A percentile compares a stretch with the other conserved stretches of the same genome.
Evolutionary conservation across 257 asterid species (phyloP).

Genomic region (Cynanchum wilfordii): DNA sequence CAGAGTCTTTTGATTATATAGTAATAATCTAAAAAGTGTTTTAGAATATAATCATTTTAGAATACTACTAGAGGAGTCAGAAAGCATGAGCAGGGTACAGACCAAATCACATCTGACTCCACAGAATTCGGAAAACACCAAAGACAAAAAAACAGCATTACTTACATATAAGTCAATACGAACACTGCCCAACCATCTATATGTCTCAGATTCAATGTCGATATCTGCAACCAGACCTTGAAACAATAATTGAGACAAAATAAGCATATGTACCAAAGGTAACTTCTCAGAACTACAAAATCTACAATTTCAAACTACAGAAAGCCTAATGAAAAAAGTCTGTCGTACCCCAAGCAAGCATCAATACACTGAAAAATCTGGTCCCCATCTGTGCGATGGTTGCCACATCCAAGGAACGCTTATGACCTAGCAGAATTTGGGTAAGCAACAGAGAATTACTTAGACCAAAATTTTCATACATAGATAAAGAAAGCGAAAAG

Average conservation of each 20-base stretch:
- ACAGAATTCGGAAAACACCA: not conserved
- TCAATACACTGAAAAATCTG: conserved; percentile 65
- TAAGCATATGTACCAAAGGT: not conserved
- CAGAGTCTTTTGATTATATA: not conserved
- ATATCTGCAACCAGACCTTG: conserved; percentile 95
- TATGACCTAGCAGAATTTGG: conserved; percentile 57
- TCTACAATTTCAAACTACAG: not conserved
- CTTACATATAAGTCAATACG: conserved; percentile 94
- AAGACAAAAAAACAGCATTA: conserved; percentile 3
- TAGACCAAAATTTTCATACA: conserved; percentile 5
- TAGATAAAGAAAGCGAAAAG: no score
- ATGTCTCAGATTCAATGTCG: conserved; percentile 95
- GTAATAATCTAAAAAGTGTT: not conserved
- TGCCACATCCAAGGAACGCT: conserved; percentile 72
- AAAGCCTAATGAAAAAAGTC: conserved; percentile 14
- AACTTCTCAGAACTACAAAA: not conserved
- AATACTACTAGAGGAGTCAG: not conserved
- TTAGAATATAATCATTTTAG: not conserved
- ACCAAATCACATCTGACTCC: not conserved
- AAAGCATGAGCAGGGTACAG: not conserved
- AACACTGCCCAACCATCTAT: conserved; percentile 99
- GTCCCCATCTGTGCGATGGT: conserved; percentile 67
- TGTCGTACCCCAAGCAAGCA: conserved; percentile 93
- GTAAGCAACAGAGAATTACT: conserved; percentile 12
- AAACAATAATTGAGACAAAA: conserved; percentile 8